phyloP scores from a whole-genome alignment of 1,139 yeast genomes.

The Maudiozyma humilis region DNA sequence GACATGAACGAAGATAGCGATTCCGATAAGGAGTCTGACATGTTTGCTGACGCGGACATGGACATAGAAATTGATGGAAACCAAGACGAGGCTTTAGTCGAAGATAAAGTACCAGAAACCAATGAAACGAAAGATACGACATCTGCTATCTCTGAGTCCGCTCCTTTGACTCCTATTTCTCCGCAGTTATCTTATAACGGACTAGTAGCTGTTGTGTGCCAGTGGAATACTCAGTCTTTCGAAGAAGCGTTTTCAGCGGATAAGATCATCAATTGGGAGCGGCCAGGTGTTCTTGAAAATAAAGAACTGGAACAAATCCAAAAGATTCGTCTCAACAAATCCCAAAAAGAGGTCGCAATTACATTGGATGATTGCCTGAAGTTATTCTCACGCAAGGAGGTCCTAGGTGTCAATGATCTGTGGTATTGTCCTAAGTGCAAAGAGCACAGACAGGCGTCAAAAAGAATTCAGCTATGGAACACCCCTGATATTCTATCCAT shows the following conservation, averaged over 20 bases:
- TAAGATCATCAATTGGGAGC: constrained; percentile 45
- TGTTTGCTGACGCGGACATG: not conserved
- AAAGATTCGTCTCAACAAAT: constrained; percentile 33
- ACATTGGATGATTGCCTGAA: constrained; percentile 68
- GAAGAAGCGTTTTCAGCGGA: constrained; percentile 45
- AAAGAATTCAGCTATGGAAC: constrained; percentile 84
- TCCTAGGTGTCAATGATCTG: constrained; percentile 78
- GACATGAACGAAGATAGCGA: not conserved
- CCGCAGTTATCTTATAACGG: not conserved
- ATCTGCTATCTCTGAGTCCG: too few species aligned
- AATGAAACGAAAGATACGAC: not conserved
- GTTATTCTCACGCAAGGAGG: constrained; percentile 72
- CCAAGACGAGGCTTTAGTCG: not conserved
- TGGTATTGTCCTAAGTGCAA: constrained; percentile 93
- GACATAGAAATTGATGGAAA: not conserved
- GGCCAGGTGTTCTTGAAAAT: constrained; percentile 44
- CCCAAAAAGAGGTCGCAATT: constrained; percentile 41
- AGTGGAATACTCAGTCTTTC: constrained; percentile 51
- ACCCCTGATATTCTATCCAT: constrained; percentile 85
- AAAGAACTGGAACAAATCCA: constrained; percentile 45
- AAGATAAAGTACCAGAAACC: not conserved
- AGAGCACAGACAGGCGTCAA: constrained; percentile 85
- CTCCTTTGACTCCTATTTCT: too few species aligned
- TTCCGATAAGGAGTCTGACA: not conserved
- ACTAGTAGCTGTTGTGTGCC: constrained; percentile 56